Conservation (phyloP, 108 stramenopile genomes). For the Fragilariopsis cylindrus region DNA sequence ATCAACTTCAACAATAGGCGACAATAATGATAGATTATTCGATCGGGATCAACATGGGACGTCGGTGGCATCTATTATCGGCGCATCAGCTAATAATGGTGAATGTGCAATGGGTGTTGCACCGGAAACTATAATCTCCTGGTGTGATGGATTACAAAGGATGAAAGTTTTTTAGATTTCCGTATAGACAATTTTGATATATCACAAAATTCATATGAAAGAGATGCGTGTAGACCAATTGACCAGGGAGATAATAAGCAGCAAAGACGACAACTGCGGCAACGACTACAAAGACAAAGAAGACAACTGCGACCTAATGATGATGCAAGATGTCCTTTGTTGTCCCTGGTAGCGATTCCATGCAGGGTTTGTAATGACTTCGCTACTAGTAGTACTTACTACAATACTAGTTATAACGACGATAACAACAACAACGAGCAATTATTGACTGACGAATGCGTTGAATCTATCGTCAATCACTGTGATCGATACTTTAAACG, state of each 20-base stretch:
- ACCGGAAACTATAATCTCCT: conserved; percentile 24
- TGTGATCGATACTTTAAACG: conserved; percentile 18
- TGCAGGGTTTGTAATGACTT: conserved; percentile 17
- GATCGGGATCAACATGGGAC: conserved; percentile 27
- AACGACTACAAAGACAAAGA: neutral
- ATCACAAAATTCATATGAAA: conserved; percentile 30
- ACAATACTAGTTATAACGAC: neutral
- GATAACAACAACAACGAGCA: neutral
- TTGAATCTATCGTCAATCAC: conserved; percentile 20
- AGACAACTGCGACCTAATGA: neutral
- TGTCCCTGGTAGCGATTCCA: conserved; percentile 1
- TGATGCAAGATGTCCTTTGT: conserved; percentile 14
- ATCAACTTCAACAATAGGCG: neutral
- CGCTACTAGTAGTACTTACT: conserved; percentile 1
- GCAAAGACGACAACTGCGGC: neutral
- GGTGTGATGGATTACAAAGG: conserved; percentile 17
- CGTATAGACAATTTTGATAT: conserved; percentile 30
- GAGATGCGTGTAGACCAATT: conserved; percentile 14
- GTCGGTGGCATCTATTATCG: conserved; percentile 29
- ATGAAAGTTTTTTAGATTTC: conserved; percentile 6
- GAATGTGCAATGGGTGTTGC: conserved; percentile 41
- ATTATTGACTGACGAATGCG: conserved; percentile 17
- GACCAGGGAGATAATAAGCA: neutral
- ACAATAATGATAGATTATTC: neutral
- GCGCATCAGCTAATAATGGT: conserved; percentile 28